Conservation (phyloP, 2,329 filamentous ascomycete species). For the Monosporascus sp. region DNA sequence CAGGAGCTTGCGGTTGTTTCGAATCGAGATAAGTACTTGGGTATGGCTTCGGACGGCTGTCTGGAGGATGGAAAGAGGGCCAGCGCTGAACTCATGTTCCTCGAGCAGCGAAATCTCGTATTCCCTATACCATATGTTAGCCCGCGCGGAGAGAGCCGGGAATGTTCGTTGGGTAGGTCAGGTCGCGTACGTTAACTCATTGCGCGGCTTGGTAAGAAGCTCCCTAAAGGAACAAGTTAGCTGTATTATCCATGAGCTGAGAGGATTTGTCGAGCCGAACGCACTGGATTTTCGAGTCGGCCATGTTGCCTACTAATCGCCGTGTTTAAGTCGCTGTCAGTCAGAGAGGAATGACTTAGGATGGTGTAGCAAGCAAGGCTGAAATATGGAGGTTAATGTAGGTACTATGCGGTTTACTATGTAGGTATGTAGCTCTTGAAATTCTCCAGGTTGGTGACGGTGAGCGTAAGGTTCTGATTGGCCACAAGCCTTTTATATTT, state of each 20-base stretch:
- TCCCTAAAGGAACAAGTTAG: conserved; percentile 54
- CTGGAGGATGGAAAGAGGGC: conserved; percentile 88
- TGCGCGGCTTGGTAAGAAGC: conserved; percentile 80
- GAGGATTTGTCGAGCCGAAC: conserved; percentile 15
- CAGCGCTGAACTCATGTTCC: conserved; percentile 73
- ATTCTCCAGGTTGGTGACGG: too few species aligned
- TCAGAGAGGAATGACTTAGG: background rate
- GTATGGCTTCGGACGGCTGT: conserved; percentile 92
- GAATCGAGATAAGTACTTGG: conserved; percentile 94
- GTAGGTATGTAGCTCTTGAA: too few species aligned
- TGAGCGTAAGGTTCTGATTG: too few species aligned
- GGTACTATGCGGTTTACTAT: too few species aligned
- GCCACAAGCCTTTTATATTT: too few species aligned
- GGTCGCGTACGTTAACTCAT: conserved; percentile 76
- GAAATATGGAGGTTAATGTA: conserved; percentile 1
- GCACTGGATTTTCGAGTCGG: conserved; percentile 61
- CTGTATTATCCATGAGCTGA: conserved; percentile 4
- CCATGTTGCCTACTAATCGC: conserved; percentile 16
- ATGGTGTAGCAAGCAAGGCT: conserved; percentile 6
- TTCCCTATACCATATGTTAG: conserved; percentile 32
- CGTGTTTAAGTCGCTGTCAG: background rate
- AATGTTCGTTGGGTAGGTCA: conserved; percentile 4
- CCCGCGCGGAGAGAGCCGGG: background rate
- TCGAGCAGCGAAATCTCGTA: conserved; percentile 57
- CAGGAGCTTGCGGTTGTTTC: conserved; percentile 96